Conservation (phyloP, 345 rosid species). For the Garcia nutans region DNA sequence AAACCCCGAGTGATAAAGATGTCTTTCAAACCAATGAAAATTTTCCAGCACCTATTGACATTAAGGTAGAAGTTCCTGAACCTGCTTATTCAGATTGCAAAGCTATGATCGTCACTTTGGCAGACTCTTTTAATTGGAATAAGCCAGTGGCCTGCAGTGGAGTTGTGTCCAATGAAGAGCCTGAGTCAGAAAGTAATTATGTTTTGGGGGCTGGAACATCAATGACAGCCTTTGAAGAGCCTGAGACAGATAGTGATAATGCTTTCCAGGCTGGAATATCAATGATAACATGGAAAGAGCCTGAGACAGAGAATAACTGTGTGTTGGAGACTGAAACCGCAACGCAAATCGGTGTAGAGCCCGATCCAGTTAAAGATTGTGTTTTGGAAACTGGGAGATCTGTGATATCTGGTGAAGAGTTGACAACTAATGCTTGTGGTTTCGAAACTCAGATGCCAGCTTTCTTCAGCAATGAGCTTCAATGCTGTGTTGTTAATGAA, state of each 20-base stretch:
- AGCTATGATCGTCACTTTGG: constrained; percentile 14
- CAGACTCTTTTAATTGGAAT: constrained; percentile 21
- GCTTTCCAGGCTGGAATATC: not conserved
- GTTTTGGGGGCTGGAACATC: not conserved
- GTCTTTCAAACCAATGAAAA: constrained; percentile 18
- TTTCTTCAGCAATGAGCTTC: constrained; percentile 24
- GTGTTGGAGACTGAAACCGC: not conserved
- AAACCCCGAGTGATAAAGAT: constrained; percentile 6
- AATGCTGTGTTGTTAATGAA: constrained; percentile 23
- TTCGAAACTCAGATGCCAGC: constrained; percentile 9
- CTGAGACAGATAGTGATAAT: not conserved
- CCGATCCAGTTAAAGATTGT: constrained; percentile 18
- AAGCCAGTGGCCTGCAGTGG: constrained; percentile 23
- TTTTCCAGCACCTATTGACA: constrained; percentile 22
- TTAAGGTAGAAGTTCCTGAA: constrained; percentile 47
- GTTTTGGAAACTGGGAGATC: constrained; percentile 11
- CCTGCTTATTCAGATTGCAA: constrained; percentile 30
- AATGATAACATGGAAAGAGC: not conserved
- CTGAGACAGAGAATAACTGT: not conserved
- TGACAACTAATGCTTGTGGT: not conserved
- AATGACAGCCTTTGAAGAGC: not conserved
- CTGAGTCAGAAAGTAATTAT: not conserved
- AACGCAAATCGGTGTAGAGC: constrained; percentile 19
- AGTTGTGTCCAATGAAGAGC: constrained; percentile 14
- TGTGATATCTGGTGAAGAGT: constrained; percentile 15